Base-by-base conservation (phyloP, 352 stramenopile species). In the Pythium phragmiticola region DNA sequence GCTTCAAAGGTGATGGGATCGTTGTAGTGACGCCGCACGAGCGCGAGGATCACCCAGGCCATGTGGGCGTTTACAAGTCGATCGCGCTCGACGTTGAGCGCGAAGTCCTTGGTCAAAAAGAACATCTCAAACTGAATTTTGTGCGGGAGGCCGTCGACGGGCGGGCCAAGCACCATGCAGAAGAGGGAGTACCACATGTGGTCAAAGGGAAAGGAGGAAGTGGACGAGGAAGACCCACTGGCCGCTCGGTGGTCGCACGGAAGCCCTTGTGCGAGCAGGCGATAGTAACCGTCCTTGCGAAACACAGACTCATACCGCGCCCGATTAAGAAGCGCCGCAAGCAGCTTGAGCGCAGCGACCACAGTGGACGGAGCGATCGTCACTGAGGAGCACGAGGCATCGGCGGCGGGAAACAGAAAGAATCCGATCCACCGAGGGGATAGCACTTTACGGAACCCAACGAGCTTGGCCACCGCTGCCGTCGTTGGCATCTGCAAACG, bases 141-240 rank as follows among this genome's bases (percentile, higher is more conserved):
- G 69, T 82, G 70, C 17, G 83, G 77, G 30, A 85, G 69, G 0
- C 79, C 81, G n/a, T 90, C 81, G 9, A 87, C 74, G 0, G 83
- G 79, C 28, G 77, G 71, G 1, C 83, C 83, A 45, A 92, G 65
- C 46, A 90, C 34, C 43, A 78, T 82, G 49, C 80, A 87, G 58
- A 92, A 77, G 5, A 92, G 68, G 37, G 73, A 65, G 53, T 89
- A 89, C 79, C 80, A 92, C 70, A 89, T 77, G 14, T 89, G 74
- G 19, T 89, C 62, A 41, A 92, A 89, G 3, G 79, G 81, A 34
- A 92, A 89, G 14, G 43, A 33, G 6, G 49, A 30, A 5, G 34
- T 39, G 34, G 34, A 39, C 1, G 34, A 39, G 7, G 2, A 46
- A 17, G 39, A n/a, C 11, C 39, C 39, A n/a, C 16, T 39, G 19